Evolutionary conservation across 345 rosid genomes (phyloP).

Genomic region (Gossypium ekmanianum): DNA sequence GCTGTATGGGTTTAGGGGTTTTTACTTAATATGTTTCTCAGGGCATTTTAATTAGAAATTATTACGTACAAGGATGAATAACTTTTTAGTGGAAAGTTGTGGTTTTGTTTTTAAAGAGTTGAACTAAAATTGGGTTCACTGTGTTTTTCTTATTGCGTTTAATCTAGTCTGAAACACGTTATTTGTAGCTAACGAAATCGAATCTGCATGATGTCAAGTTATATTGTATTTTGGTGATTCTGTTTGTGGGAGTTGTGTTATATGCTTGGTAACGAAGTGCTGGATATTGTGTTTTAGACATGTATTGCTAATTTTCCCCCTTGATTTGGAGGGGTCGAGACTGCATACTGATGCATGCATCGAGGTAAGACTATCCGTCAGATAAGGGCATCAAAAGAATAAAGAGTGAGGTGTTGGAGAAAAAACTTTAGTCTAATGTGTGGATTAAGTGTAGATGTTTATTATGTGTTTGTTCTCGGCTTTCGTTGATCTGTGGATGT

Average conservation of each 20-base stretch:
- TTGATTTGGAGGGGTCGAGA: background rate
- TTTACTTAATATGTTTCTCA: background rate
- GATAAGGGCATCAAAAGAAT: background rate
- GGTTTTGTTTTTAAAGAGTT: background rate
- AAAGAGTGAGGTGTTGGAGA: background rate
- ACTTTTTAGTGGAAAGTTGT: background rate
- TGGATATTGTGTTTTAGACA: background rate
- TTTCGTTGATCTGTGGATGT: background rate
- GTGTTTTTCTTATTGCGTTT: background rate
- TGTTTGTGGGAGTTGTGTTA: no score
- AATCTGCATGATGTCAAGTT: background rate
- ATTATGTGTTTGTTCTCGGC: background rate
- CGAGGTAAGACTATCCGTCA: background rate
- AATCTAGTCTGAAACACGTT: background rate
- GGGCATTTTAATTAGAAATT: background rate
- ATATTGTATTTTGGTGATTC: background rate
- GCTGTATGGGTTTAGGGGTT: background rate
- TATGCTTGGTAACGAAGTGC: background rate
- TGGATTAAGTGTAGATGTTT: background rate
- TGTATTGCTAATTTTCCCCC: background rate
- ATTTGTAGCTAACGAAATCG: background rate
- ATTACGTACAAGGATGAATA: background rate
- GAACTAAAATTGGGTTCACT: background rate
- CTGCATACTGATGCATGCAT: background rate
- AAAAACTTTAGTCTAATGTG: background rate